Conservation (phyloP, 371 early-diverging fungal species). For the Mortierella sp. region DNA sequence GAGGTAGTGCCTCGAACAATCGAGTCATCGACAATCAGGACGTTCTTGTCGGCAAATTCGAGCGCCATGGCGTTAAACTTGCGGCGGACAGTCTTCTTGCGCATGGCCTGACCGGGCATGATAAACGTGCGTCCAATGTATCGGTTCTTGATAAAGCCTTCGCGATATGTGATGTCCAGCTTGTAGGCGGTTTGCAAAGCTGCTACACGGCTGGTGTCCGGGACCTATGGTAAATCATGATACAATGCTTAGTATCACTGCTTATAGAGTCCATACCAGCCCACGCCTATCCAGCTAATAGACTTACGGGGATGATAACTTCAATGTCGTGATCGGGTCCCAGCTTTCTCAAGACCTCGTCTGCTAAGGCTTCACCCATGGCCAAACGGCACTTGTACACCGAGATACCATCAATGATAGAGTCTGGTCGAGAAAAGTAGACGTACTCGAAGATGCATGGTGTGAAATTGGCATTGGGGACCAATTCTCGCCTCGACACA, state of each 20-base stretch:
- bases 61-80: constrained; percentile 97
- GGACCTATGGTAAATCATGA: constrained; percentile 64
- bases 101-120: constrained; percentile 96
- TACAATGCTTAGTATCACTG: constrained; percentile 1
- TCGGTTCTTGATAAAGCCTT: constrained; percentile 98
- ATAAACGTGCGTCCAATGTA: constrained; percentile 98
- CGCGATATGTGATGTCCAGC: constrained; percentile 89
- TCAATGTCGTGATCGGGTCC: constrained; percentile 88
- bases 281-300: constrained; percentile 33
- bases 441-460: constrained; percentile 99
- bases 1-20: constrained; percentile 98
- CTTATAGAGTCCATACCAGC: not conserved
- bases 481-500: constrained; percentile 73
- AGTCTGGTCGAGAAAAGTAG: constrained; percentile 98
- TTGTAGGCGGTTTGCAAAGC: constrained; percentile 92
- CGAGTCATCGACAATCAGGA: constrained; percentile 96
- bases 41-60: constrained; percentile 95
- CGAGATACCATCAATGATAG: constrained; percentile 96
- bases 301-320: constrained; percentile 97
- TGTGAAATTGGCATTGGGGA: constrained; percentile 67
- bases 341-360: constrained; percentile 74
- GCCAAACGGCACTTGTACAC: constrained; percentile 97
- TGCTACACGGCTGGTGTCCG: constrained; percentile 95
- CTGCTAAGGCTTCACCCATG: constrained; percentile 96
- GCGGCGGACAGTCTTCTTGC: constrained; percentile 93